Evolutionary conservation across 768 basidiomycete genomes (phyloP).

Genomic region (Mycena vulgaris): DNA sequence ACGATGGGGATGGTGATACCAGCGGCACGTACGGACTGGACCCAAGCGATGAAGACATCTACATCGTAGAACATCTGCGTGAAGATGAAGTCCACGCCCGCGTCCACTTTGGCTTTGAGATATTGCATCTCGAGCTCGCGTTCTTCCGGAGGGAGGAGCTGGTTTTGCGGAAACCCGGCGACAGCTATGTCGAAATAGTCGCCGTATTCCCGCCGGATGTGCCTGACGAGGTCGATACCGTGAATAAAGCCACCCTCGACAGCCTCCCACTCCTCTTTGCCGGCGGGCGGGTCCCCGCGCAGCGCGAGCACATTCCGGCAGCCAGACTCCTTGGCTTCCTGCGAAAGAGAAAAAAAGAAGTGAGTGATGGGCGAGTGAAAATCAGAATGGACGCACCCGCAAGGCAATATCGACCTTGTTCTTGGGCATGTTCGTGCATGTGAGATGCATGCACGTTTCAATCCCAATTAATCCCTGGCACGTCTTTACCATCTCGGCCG

Average conservation of each 20-base stretch:
- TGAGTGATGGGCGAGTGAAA: constrained; percentile 19
- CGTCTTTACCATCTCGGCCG: constrained; percentile 94
- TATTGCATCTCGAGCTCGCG: constrained; percentile 84
- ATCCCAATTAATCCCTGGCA: constrained; percentile 94
- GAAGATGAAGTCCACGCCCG: constrained; percentile 94
- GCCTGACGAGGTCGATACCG: constrained; percentile 92
- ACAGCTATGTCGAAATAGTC: constrained; percentile 98
- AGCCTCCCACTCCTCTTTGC: constrained; percentile 93
- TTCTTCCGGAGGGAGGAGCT: constrained; percentile 80
- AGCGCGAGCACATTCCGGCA: constrained; percentile 95
- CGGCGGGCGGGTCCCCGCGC: constrained; percentile 92
- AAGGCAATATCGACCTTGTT: constrained; percentile 95
- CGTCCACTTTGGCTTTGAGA: constrained; percentile 93
- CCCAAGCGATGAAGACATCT: constrained; percentile 94
- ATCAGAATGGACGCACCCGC: constrained; percentile 68
- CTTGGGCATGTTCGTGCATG: constrained; percentile 98
- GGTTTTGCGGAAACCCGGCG: constrained; percentile 92
- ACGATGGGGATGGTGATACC: constrained; percentile 93
- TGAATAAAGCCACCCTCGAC: constrained; percentile 92
- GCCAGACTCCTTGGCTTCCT: constrained; percentile 93
- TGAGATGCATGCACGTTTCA: constrained; percentile 98
- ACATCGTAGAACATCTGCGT: constrained; percentile 99
- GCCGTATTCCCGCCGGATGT: constrained; percentile 86
- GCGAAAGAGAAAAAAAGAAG: constrained; percentile 3
- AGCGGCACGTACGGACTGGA: constrained; percentile 82